Conservation (phyloP, 2,329 filamentous ascomycete genomes). For the Xylaria sp. region DNA sequence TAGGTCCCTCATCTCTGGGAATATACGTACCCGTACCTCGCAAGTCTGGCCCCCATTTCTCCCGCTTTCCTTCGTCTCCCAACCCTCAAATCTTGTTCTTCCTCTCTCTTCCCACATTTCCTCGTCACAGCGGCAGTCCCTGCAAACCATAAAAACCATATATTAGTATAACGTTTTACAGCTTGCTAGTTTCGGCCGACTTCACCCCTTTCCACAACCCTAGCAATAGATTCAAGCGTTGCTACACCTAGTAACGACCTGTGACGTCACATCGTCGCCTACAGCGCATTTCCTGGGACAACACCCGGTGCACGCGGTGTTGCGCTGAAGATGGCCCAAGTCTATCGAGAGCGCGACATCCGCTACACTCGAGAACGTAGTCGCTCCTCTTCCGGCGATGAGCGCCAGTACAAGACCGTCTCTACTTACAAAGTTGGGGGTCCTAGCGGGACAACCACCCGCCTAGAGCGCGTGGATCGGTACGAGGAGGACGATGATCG, state of each 20-base stretch:
- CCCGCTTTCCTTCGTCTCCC: conserved; percentile 20
- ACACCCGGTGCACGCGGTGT: conserved; percentile 8
- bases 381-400: conserved; percentile 46
- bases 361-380: conserved; percentile 49
- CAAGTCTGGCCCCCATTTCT: conserved; percentile 16
- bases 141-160: conserved; percentile 24
- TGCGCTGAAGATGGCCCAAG: conserved; percentile 39
- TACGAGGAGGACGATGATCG: conserved; percentile 47
- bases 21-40: not conserved
- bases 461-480: conserved; percentile 45
- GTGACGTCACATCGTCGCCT: conserved; percentile 36
- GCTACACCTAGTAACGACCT: conserved; percentile 1
- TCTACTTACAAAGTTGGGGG: conserved; percentile 50
- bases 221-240: conserved; percentile 2
- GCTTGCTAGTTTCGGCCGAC: conserved; percentile 20
- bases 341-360: conserved; percentile 49
- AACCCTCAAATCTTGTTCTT: conserved; percentile 8
- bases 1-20: not conserved
- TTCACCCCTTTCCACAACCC: not conserved
- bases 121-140: conserved; percentile 16
- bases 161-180: conserved; percentile 26
- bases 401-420: conserved; percentile 46
- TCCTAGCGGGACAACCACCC: conserved; percentile 39
- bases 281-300: not conserved
- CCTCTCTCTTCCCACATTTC: conserved; percentile 8